A percentile compares a stretch with the other conserved stretches of the same genome.
Evolutionary conservation across 441 rosid species (phyloP).

Genomic region (Erodium trifolium): DNA sequence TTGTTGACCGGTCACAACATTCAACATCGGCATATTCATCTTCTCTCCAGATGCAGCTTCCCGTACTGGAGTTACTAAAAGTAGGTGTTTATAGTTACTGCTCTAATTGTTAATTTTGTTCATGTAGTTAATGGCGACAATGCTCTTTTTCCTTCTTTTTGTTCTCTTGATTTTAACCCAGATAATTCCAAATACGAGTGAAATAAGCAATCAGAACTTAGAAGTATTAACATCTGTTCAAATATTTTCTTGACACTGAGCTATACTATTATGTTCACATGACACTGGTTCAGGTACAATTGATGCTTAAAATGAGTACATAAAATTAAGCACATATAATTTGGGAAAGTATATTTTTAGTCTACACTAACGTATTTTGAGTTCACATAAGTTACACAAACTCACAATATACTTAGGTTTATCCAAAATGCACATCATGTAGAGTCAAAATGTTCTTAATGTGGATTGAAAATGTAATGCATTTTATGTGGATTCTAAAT

Average conservation of each 20-base stretch:
- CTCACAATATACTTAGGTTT: too few relatives aligned
- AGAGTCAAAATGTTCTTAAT: not conserved
- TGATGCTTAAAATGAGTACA: too few relatives aligned
- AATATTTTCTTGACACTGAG: not conserved
- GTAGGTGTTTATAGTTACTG: constrained; percentile 32
- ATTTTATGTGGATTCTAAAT: not conserved
- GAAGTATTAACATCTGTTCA: constrained; percentile 4
- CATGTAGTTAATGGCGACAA: not conserved
- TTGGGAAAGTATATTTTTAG: not conserved
- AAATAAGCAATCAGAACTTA: constrained; percentile 1
- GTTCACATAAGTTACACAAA: not conserved
- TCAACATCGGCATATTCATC: constrained; percentile 41
- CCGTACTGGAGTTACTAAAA: constrained; percentile 79
- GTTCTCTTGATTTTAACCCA: not conserved
- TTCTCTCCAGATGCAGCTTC: constrained; percentile 72
- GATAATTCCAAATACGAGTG: not conserved
- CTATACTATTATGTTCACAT: constrained; percentile 3
- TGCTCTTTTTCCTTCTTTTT: not conserved
- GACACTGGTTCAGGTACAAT: too few relatives aligned
- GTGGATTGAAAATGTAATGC: not conserved
- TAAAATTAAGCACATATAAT: too few relatives aligned
- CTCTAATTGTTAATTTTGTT: not conserved
- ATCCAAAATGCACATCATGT: too few relatives aligned
- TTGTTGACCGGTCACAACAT: constrained; percentile 45
- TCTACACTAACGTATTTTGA: not conserved